These are phyloP conservation scores for Leishmania gerbilli DNA, from an alignment of 208 protist species.

Conservation along the genomic window DNA sequence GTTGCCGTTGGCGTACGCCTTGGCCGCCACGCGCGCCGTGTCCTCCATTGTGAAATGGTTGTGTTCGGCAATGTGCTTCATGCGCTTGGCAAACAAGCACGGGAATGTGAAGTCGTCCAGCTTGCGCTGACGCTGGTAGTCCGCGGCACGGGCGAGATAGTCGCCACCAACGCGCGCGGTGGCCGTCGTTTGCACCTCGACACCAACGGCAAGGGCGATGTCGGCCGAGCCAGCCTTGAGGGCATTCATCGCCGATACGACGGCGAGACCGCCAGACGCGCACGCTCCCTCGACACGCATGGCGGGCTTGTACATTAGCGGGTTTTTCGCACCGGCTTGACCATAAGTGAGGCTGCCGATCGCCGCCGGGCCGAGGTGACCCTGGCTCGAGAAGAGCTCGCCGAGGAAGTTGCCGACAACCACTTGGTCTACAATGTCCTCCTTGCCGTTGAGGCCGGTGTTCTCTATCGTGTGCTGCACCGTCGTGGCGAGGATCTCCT, in stretches of 20 bases:
- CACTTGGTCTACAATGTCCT: constrained; percentile 71
- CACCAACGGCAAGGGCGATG: constrained; percentile 78
- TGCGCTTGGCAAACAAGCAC: constrained; percentile 89
- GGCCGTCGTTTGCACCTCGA: constrained; percentile 90
- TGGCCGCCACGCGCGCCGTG: constrained; percentile 81
- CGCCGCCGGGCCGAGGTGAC: constrained; percentile 82
- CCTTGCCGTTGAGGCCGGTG: constrained; percentile 47
- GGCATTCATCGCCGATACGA: constrained; percentile 57
- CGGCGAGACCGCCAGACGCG: constrained; percentile 85
- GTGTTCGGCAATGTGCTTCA: constrained; percentile 76
- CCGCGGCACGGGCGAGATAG: constrained; percentile 88
- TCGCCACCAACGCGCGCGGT: constrained; percentile 79
- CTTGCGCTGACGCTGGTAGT: constrained; percentile 85
- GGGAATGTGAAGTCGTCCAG: constrained; percentile 94
- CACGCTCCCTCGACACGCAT: constrained; percentile 91
- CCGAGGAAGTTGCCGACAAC: constrained; percentile 88
- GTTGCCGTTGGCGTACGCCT: constrained; percentile 90
- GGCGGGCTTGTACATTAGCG: constrained; percentile 72
- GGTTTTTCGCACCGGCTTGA: constrained; percentile 33
- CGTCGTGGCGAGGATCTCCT: constrained; percentile 67
- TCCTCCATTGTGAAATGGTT: constrained; percentile 89
- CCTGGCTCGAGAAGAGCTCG: constrained; percentile 90
- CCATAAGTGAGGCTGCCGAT: constrained; percentile 56
- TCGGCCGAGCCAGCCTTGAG: constrained; percentile 69
- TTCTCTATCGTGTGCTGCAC: constrained; percentile 61